A percentile compares a stretch with the other conserved stretches of the same genome.
Evolutionary conservation across 176 grass and related monocot genomes (phyloP).

Genomic region (Carex parvula): DNA sequence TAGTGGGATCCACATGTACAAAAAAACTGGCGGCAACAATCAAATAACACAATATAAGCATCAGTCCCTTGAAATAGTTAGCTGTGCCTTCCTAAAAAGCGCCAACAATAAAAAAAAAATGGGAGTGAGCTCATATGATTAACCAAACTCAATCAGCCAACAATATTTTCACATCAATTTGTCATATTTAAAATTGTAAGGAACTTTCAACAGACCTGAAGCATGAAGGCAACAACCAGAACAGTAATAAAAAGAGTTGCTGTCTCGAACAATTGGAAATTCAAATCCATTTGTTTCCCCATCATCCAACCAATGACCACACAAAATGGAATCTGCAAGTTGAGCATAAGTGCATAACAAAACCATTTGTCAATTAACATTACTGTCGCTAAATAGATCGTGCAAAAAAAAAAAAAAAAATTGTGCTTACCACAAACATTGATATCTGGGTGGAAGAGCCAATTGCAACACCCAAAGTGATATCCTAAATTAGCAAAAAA

Average conservation of each 20-base stretch:
- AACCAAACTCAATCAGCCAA: conserved; percentile 2
- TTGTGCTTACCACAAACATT: conserved; percentile 83
- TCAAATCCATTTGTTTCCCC: conserved; percentile 96
- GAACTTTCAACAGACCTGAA: conserved; percentile 55
- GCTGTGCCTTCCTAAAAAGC: conserved; percentile 74
- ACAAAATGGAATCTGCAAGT: conserved; percentile 85
- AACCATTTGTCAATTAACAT: conserved; percentile 4
- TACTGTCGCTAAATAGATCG: not conserved
- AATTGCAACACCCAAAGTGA: conserved; percentile 94
- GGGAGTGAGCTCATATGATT: not conserved
- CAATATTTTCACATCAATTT: not conserved
- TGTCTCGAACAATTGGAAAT: conserved; percentile 95
- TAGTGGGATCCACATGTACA: conserved; percentile 69
- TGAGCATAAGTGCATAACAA: not conserved
- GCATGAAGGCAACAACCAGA: conserved; percentile 92
- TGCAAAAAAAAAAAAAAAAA: conserved; percentile 12
- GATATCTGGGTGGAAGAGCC: conserved; percentile 98
- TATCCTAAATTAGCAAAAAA: conserved; percentile 52
- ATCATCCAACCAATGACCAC: conserved; percentile 99
- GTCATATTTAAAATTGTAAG: not conserved
- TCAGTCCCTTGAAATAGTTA: conserved; percentile 89
- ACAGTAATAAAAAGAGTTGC: conserved; percentile 94
- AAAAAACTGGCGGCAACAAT: conserved; percentile 89
- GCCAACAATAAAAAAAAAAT: conserved; percentile 5
- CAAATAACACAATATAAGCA: conserved; percentile 86